phyloP scores from a whole-genome alignment of 495 filamentous ascomycete species.

The Cryomyces minteri region DNA sequence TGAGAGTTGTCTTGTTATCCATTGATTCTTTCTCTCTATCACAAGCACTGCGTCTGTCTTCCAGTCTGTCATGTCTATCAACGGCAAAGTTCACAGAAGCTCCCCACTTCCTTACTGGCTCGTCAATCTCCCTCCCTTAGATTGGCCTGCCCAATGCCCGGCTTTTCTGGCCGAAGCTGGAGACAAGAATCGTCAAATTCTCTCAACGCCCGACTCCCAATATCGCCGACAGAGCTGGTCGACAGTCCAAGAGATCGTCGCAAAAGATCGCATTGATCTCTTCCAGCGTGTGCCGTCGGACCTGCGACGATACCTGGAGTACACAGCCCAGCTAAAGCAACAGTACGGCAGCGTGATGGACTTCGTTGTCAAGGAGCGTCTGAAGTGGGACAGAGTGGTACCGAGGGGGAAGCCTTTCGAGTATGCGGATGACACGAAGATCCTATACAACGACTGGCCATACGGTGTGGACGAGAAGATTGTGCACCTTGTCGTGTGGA shows the following conservation, averaged over 20 bases:
- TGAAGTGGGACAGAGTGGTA: constrained; percentile 40
- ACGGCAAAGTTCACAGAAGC: too few relatives aligned
- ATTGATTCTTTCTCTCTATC: too few relatives aligned
- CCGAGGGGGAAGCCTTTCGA: constrained; percentile 30
- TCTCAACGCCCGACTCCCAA: constrained; percentile 42
- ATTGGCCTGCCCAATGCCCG: constrained; percentile 48
- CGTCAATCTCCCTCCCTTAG: constrained; percentile 45
- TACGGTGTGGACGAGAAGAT: constrained; percentile 63
- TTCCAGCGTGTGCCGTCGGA: constrained; percentile 62
- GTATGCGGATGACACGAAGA: constrained; percentile 45
- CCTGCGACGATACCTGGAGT: constrained; percentile 52
- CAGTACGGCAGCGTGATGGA: constrained; percentile 55
- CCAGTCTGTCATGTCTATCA: too few relatives aligned
- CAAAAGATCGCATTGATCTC: constrained; percentile 26
- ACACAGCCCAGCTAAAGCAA: constrained; percentile 37
- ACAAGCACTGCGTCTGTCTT: too few relatives aligned
- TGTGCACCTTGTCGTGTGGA: constrained; percentile 76
- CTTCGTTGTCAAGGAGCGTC: constrained; percentile 46
- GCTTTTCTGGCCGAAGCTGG: constrained; percentile 39
- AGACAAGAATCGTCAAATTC: constrained; percentile 37
- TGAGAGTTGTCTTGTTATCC: too few relatives aligned
- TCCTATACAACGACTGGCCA: constrained; percentile 80
- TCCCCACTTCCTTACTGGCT: constrained; percentile 49
- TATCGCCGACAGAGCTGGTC: constrained; percentile 43
- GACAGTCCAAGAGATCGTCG: constrained; percentile 40